Evolutionary conservation across 495 filamentous ascomycete species (phyloP).

Genomic region (Clohesyomyces aquaticus): DNA sequence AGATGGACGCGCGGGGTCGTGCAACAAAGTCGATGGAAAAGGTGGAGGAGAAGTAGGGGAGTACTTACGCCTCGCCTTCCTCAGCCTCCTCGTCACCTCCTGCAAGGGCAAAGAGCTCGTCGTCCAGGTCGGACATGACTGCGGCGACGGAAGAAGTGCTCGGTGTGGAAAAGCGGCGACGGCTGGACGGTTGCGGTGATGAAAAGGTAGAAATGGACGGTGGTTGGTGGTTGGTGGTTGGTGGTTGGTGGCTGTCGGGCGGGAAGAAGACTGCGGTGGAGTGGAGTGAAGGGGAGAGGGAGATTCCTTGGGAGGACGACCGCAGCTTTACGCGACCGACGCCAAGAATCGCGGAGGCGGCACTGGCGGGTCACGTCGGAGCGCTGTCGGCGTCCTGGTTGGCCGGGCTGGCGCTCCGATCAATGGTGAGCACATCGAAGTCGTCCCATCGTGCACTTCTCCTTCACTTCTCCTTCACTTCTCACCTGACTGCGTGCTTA

Average conservation of each 20-base stretch:
- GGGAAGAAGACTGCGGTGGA: not conserved
- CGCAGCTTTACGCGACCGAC: not conserved
- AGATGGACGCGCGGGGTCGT: constrained; percentile 8
- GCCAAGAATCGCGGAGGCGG: not conserved
- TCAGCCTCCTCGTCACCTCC: constrained; percentile 64
- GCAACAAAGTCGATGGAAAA: constrained; percentile 22
- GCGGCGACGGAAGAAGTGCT: constrained; percentile 1
- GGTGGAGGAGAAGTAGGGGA: constrained; percentile 4
- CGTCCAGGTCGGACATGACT: constrained; percentile 61
- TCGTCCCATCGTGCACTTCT: not conserved
- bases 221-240: constrained; percentile 1
- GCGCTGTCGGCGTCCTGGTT: not conserved
- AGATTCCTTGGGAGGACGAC: not conserved
- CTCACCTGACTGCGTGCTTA: not conserved
- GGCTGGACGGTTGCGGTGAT: not conserved
- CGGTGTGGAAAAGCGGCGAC: not conserved
- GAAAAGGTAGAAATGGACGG: not conserved
- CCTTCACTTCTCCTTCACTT: not conserved
- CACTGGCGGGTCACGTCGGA: not conserved
- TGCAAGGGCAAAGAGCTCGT: constrained; percentile 84
- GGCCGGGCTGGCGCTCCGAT: not conserved
- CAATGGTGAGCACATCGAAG: not conserved
- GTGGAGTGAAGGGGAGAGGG: not conserved
- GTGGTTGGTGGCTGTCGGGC: too few species aligned
- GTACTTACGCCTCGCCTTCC: constrained; percentile 83